Evolutionary conservation across 768 basidiomycete genomes (phyloP), one percentile per base, ranked within the genome.

Genomic region (Lepiota venenata): DNA sequence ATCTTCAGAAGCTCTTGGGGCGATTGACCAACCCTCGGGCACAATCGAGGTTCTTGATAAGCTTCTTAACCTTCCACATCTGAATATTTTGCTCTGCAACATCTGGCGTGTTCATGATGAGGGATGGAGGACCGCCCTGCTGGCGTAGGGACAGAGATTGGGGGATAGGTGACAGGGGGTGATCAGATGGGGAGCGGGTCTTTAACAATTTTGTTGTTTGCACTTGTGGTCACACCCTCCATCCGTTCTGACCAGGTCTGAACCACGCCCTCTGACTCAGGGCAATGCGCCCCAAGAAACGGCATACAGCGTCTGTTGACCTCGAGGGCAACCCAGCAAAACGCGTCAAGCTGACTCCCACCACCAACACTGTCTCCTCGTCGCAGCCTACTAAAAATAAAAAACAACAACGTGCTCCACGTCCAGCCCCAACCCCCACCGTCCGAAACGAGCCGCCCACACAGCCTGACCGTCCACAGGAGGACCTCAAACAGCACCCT

Each of bases 61-160:
- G 91, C 77, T 97, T 98, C 79, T 95, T 94, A 74, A 96, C 88
- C 76, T 97, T 94, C 95, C 91, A 90, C 85, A 94, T 91, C 80
- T 93, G 91, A 67, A 94, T 95, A 69, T 94, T 95, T 75, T 93
- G 91, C 76, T 95, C 93, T 69, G 92, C 92, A 60, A 72, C 72
- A 69, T 91, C 89, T 42, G 59, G 59, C 75, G 86, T 86, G 79
- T 82, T 87, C 87, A 89, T 90, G 63, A 67, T 85, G 78, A 71
- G 69, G 68, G 61, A 70, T 62, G 63, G 68, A 60, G 58, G 55
- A 65, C 64, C 64, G 64, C 43, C 41, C 22, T 18, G 45, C 46
- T 41, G 47, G 44, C 37, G 61, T 61, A 62, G 47, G 64, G 47
- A 49, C 53, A 62, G 39, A 58, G 57, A 56, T 58, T n/a, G 55